Conservation (phyloP, 257 asterid species). For the Solanum medicagineum region DNA sequence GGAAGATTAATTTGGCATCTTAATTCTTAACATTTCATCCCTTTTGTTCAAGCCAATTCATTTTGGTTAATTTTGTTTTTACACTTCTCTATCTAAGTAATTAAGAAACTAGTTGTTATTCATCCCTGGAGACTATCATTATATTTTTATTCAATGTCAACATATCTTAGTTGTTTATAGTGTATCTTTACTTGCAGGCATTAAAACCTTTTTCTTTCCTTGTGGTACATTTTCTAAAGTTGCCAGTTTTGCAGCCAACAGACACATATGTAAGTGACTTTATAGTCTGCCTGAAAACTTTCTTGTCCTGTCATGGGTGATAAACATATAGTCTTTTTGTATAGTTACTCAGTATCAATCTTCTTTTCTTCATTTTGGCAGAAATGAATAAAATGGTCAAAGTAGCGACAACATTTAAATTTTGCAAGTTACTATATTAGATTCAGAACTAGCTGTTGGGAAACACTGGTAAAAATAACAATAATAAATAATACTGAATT, state of each 20-base stretch:
- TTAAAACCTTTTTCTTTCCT: slow-evolving; percentile 61
- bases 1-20: background rate
- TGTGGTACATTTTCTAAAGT: slow-evolving; percentile 74
- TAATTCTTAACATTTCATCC: background rate
- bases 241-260: slow-evolving; percentile 56
- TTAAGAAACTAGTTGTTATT: background rate
- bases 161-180: background rate
- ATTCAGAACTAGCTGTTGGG: background rate
- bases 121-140: background rate
- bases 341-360: background rate
- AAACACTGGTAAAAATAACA: too few relatives aligned
- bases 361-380: background rate
- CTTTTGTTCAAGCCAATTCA: background rate
- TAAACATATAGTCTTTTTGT: background rate
- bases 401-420: background rate
- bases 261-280: slow-evolving; percentile 59
- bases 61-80: background rate
- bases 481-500: too few relatives aligned
- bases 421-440: background rate
- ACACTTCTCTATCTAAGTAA: background rate
- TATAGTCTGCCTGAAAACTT: background rate
- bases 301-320: background rate
- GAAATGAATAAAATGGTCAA: background rate
- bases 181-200: slow-evolving; percentile 36
- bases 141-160: background rate